Evolutionary conservation across 257 asterid species (phyloP), one percentile per base, ranked within the genome.

Genomic region (Cynanchum wilfordii): DNA sequence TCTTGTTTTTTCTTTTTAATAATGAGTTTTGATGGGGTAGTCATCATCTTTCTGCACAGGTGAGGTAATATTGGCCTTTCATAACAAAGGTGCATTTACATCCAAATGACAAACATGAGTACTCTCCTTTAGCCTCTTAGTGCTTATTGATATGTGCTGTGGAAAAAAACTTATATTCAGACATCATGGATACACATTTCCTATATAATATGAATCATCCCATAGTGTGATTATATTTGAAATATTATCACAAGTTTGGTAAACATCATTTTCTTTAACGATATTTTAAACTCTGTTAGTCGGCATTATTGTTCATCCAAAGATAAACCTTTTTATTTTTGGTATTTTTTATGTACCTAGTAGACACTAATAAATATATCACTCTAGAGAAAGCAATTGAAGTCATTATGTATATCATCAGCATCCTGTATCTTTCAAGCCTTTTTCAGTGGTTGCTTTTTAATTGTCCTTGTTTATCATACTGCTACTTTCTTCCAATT

Each of bases 191-290:
- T 11, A 30, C 52, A 49, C 17, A 11, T 16, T 71, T 40, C 24
- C n/a, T 3, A 27, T 13, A 25, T 44, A 42, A 60, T 42, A 42
- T 42, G 47, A 42, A 42, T 59, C 27, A 3, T 69, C 51, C 45
- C 33, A 42, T 29, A 69, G 62, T 29, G 44, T 42, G 47, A 10
- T 49, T 16, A 27, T 49, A 30, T 49, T 33, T 49, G 25, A 19
- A 60, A 17, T 30, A 25, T 40, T 58, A 24, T 72, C 55, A 36
- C 24, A 16, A 75, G 74, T 77, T 77, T 36, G 84, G 84, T 77
- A 81, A 76, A 70, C 75, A 67, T 77, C 78, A 57, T 66, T 77
- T 60, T 77, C 77, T 66, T 19, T 64, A 57, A 11, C 0, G 22
- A 69, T 44, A 17, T 73, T 60, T 71, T 15, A 50, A 12, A 45